Conservation (phyloP, 1,284 basidiomycete species). For the Singerocomus rubriflavus region DNA sequence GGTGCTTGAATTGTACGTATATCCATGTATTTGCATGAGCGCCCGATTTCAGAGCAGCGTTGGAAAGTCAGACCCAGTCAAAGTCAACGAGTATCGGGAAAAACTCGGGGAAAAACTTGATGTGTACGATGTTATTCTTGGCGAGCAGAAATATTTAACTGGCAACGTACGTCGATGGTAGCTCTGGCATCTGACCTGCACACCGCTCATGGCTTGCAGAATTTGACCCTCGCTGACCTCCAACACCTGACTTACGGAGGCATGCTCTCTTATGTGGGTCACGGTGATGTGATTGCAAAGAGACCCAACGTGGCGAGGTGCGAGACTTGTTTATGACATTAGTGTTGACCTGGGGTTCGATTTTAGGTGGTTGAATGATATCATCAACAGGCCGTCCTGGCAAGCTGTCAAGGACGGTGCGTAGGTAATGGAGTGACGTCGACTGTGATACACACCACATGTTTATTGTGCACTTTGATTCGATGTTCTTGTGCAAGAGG, state of each 20-base stretch:
- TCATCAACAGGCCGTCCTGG: conserved; percentile 27
- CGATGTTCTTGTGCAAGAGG: neutral
- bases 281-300: conserved; percentile 11
- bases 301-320: conserved; percentile 28
- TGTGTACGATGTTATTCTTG: conserved; percentile 45
- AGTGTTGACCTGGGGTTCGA: conserved; percentile 6
- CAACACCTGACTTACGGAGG: conserved; percentile 49
- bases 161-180: conserved; percentile 39
- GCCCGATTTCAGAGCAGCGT: neutral
- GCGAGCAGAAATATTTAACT: conserved; percentile 47
- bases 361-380: conserved; percentile 32
- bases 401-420: conserved; percentile 23
- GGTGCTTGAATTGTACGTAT: conserved; percentile 36
- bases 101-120: conserved; percentile 37
- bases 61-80: conserved; percentile 24
- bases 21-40: conserved; percentile 6
- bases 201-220: conserved; percentile 27
- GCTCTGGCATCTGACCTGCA: neutral
- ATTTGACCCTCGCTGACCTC: conserved; percentile 49
- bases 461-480: neutral
- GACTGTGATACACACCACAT: neutral
- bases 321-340: neutral
- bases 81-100: conserved; percentile 22
- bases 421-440: neutral
- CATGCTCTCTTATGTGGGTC: neutral